Evolutionary conservation across 164 flowering plant species (phyloP), one percentile per base, ranked within the genome.

Genomic region (Echeveria elegans): DNA sequence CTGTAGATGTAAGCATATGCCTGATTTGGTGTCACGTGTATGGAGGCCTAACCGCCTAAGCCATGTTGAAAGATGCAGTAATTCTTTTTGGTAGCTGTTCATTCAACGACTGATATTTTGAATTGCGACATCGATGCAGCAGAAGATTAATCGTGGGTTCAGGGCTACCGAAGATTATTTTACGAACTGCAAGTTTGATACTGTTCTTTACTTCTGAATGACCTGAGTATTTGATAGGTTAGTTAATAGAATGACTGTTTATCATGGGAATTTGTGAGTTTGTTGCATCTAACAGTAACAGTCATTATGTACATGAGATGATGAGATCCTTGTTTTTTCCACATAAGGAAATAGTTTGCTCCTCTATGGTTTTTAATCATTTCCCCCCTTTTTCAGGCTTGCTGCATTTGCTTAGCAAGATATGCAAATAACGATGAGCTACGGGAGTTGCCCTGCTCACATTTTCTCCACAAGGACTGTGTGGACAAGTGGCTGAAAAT

Each of bases 401-500:
- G 93, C 65, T 83, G 93, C 69, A 88, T 88, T 40, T 88, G 93
- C 82, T 72, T 88, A 75, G 81, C 88, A 36, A 83, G 71, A 64
- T 88, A 86, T 73, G 81, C 64, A 12, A 81, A 86, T 43, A 73
- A 84, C 52, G 93, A 88, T 67, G 86, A 84, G 63, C 79, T 86
- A 67, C 78, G 87, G 69, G 90, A 88, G 79, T 73, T 88, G 30
- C 85, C 90, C 3, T 88, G 93, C 69, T 62, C 78, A 15, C 93
- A 88, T 80, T 84, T 82, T 71, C 86, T 88, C 64, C 93, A 88
- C 71, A 73, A 64, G 69, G 85, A 76, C 14, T 87, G 92, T 47
- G 85, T 87, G 66, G 92, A 87, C 71, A 81, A 82, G 70, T 87
- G 92, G 92, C 78, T 84, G 53, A 83, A 81, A 76, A 88, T 84